Percentiles rank a stretch among this genome's conserved stretches.
These are phyloP conservation scores for Phycomyces blakesleeanus DNA, from an alignment of 192 early-diverging fungal genomes.

Conservation along the genomic window DNA sequence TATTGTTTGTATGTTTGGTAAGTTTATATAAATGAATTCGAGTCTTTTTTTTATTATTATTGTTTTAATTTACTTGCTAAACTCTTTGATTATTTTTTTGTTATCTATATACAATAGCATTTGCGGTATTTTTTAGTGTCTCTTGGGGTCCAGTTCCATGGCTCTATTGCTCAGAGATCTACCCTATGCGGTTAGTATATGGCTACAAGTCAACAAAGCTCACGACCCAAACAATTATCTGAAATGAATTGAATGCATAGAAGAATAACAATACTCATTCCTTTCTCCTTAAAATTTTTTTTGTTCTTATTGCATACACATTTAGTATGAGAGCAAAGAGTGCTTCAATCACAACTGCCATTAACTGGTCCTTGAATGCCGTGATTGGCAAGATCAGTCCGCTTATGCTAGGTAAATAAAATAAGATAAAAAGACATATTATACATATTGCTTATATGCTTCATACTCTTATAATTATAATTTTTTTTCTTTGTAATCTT, in stretches of 20 bases:
- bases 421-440: neutral
- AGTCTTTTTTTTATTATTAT: too few relatives aligned
- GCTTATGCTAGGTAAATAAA: slow-evolving; percentile 17
- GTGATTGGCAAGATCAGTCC: slow-evolving; percentile 55
- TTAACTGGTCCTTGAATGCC: slow-evolving; percentile 66
- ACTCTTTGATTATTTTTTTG: neutral
- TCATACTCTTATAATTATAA: too few relatives aligned
- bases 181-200: slow-evolving; percentile 47
- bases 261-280: neutral
- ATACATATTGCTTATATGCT: too few relatives aligned
- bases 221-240: too few relatives aligned
- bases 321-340: slow-evolving; percentile 64
- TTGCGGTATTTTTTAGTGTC: slow-evolving; percentile 57
- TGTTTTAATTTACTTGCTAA: too few relatives aligned
- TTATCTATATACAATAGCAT: slow-evolving; percentile 17
- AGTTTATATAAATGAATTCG: neutral
- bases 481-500: too few relatives aligned
- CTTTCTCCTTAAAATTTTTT: slow-evolving; percentile 16
- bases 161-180: slow-evolving; percentile 75
- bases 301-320: too few relatives aligned
- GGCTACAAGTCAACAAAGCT: too few relatives aligned
- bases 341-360: slow-evolving; percentile 58
- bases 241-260: neutral
- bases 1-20: slow-evolving; percentile 16
- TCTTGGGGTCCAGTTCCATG: slow-evolving; percentile 79